These are phyloP conservation scores for Lachnellula cervina DNA, from an alignment of 2,329 filamentous ascomycete species.

Conservation along the genomic window DNA sequence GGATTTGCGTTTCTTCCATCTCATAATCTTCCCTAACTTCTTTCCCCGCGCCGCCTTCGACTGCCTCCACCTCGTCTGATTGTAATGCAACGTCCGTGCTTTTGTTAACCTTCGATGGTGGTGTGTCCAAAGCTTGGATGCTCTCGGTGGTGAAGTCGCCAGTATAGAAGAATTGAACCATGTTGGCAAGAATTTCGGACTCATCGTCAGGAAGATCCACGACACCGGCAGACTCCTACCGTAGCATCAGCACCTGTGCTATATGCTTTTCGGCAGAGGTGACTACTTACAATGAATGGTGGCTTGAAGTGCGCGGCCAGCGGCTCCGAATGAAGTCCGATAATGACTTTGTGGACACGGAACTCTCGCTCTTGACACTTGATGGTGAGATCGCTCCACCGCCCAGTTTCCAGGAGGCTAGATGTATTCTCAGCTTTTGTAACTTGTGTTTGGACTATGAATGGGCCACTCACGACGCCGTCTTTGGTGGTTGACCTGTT, in stretches of 20 bases:
- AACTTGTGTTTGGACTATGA: background rate
- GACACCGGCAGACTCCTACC: background rate
- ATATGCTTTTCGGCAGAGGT: background rate
- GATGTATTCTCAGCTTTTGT: background rate
- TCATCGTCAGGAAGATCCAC: slow-evolving; percentile 62
- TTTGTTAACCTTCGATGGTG: background rate
- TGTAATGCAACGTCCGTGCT: too few relatives aligned
- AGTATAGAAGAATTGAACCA: slow-evolving; percentile 70
- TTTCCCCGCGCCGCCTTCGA: background rate
- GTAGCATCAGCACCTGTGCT: background rate
- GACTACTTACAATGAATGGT: background rate
- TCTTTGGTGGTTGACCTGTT: background rate
- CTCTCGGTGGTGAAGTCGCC: background rate
- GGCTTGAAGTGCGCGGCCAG: slow-evolving; percentile 13
- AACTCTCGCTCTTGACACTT: slow-evolving; percentile 12
- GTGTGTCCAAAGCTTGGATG: background rate
- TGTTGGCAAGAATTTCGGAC: slow-evolving; percentile 66
- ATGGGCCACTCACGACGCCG: background rate
- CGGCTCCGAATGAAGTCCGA: slow-evolving; percentile 18
- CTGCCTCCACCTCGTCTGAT: too few relatives aligned
- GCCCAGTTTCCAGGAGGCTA: background rate
- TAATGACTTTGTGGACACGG: slow-evolving; percentile 15
- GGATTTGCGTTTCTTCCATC: background rate
- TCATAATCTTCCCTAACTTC: background rate
- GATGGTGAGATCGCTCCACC: slow-evolving; percentile 16